Percentiles rank a stretch among this genome's conserved stretches.
Conservation (phyloP, 345 rosid genomes). For the Fremontodendron californicum region DNA sequence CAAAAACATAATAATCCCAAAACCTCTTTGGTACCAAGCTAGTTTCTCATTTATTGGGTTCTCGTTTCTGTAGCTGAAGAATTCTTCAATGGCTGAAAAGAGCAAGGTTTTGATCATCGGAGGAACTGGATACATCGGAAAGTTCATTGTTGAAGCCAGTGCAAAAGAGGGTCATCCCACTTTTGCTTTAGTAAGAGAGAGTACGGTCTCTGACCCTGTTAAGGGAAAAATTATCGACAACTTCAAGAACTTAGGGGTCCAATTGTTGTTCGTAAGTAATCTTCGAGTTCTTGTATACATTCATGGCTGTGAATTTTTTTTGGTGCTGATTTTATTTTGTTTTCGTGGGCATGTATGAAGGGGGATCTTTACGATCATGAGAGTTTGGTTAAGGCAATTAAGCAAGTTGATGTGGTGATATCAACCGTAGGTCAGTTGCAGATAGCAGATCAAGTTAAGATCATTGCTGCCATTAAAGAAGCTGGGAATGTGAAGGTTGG, state of each 20-base stretch:
- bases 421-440: slow-evolving; percentile 50
- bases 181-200: slow-evolving; percentile 57
- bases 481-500: slow-evolving; percentile 80
- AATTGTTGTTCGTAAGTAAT: slow-evolving; percentile 44
- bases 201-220: slow-evolving; percentile 44
- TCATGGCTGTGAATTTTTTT: neutral
- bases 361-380: slow-evolving; percentile 62
- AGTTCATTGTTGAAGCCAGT: slow-evolving; percentile 59
- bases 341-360: slow-evolving; percentile 18
- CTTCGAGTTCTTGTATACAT: neutral
- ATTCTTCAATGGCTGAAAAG: slow-evolving; percentile 43
- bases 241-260: slow-evolving; percentile 57
- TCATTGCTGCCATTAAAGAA: slow-evolving; percentile 76
- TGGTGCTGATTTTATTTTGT: neutral
- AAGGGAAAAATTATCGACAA: slow-evolving; percentile 47
- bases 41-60: neutral
- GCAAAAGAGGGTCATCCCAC: slow-evolving; percentile 56
- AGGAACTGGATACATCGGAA: slow-evolving; percentile 77
- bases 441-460: slow-evolving; percentile 66
- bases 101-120: slow-evolving; percentile 70
- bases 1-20: neutral
- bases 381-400: slow-evolving; percentile 66
- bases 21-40: neutral
- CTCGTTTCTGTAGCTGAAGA: neutral
- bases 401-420: slow-evolving; percentile 80